Evolutionary conservation across 805 yeast species (phyloP), one percentile per base, ranked within the genome.

Genomic region (Starmerella powellii): DNA sequence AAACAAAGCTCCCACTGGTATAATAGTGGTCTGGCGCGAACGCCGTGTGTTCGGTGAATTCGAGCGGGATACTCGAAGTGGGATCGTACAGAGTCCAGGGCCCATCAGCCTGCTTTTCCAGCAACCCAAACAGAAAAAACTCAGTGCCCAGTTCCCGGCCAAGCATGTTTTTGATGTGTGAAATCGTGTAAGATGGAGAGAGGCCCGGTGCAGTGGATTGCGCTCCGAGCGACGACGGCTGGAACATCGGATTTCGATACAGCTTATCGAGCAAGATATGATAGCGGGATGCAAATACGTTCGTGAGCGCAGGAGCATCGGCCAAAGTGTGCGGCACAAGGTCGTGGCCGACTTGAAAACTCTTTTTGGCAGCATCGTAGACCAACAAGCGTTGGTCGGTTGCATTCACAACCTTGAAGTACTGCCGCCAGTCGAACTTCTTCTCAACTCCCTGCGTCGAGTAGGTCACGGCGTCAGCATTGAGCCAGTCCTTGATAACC

Each of bases 21-120:
- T 67, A 70, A 54, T 74, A 87, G 8, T 79, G 69, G 0, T 78
- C 84, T 2, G 66, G 66, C 1, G 80, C 71, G 34, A 80, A 78
- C 15, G 68, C 64, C 1, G 85, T 67, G 50, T 78, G 79, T 8
- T 69, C 62, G 11, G 54, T 48, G 17, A 66, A 46, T 42, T 81
- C 82, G 12, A 91, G 62, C 50, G 74, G 78, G 10, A 88, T 77
- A 33, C 68, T 62, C 45, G 85, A 95, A 1, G 86, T 73, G 3
- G 78, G 72, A 58, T 91, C 99, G 55, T 86, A 94, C 23, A 93
- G 57, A 36, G 73, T 73, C 73, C 74, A 80, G 40, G 70, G 73
- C 10, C 73, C 65, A 21, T 51, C 49, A 41, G 76, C 76, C 44
- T 68, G 67, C 26, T 43, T 47, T 19, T 38, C 46, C 10, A 91